Conservation (phyloP, 1,284 basidiomycete genomes). For the Porogramme epimiltina region DNA sequence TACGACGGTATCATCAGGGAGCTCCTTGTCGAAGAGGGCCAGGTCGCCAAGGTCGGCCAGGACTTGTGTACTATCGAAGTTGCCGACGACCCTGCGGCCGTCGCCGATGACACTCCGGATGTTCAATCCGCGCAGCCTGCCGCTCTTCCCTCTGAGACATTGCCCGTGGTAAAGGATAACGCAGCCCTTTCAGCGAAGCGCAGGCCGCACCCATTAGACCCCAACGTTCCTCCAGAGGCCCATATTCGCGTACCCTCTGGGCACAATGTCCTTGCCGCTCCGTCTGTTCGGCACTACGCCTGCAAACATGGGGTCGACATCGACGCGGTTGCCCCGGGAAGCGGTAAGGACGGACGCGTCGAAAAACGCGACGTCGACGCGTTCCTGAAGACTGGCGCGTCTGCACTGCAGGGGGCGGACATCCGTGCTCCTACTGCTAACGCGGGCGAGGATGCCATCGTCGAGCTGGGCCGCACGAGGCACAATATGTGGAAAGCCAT, state of each 20-base stretch:
- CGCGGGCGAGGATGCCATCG: slow-evolving; percentile 47
- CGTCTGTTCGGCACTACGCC: slow-evolving; percentile 80
- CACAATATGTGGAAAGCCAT: slow-evolving; percentile 89
- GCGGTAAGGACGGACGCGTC: slow-evolving; percentile 75
- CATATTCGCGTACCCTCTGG: slow-evolving; percentile 21
- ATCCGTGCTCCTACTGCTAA: slow-evolving; percentile 19
- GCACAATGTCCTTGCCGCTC: slow-evolving; percentile 63
- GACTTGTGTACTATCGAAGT: slow-evolving; percentile 85
- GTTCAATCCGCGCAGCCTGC: background rate
- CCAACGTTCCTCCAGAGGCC: slow-evolving; percentile 39
- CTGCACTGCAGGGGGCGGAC: background rate
- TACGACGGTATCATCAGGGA: slow-evolving; percentile 79
- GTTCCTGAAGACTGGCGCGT: slow-evolving; percentile 40
- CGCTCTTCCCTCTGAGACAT: too few species aligned
- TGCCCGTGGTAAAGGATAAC: too few species aligned
- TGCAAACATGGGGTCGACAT: slow-evolving; percentile 69
- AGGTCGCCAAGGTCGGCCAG: slow-evolving; percentile 86
- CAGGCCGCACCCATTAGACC: slow-evolving; percentile 69
- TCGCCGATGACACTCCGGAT: background rate
- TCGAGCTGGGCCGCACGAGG: slow-evolving; percentile 79
- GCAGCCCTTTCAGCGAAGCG: slow-evolving; percentile 24
- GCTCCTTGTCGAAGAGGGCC: slow-evolving; percentile 79
- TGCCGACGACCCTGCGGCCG: slow-evolving; percentile 50
- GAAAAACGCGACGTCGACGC: slow-evolving; percentile 77
- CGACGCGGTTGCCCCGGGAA: slow-evolving; percentile 60